Evolutionary conservation across 225 moss, liverwort and hornwort genomes (phyloP).

Genomic region (Takakia lepidozioides): DNA sequence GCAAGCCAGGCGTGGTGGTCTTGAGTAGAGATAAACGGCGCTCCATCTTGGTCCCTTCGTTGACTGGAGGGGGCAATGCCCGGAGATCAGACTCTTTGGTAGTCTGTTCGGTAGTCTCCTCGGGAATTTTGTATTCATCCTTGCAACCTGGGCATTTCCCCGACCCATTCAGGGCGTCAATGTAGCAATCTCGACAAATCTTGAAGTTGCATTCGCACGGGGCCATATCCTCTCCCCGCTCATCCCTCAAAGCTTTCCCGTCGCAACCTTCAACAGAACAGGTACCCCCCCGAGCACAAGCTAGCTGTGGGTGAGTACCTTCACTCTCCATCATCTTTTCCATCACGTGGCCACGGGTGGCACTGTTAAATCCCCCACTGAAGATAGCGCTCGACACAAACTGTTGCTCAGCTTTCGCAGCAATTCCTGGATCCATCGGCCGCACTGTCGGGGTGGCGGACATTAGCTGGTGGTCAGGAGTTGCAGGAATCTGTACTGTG

Average conservation of each 20-base stretch:
- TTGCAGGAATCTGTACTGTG: conserved; percentile 80
- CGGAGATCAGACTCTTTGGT: conserved; percentile 17
- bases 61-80: conserved; percentile 54
- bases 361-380: conserved; percentile 75
- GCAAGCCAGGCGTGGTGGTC: conserved; percentile 36
- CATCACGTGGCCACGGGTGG: conserved; percentile 86
- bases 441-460: conserved; percentile 33
- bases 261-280: conserved; percentile 80
- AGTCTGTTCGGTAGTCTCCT: conserved; percentile 25
- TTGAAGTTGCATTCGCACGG: conserved; percentile 80
- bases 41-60: conserved; percentile 35
- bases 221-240: conserved; percentile 38
- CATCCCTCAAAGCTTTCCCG: conserved; percentile 54
- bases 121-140: conserved; percentile 61
- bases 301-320: conserved; percentile 27
- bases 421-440: conserved; percentile 25
- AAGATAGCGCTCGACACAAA: conserved; percentile 93
- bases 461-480: conserved; percentile 73
- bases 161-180: conserved; percentile 55
- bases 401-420: conserved; percentile 70
- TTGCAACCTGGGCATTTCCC: conserved; percentile 87
- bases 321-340: conserved; percentile 77
- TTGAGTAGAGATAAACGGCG: conserved; percentile 65
- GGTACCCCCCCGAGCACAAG: conserved; percentile 18
- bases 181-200: conserved; percentile 86